Conservation (phyloP, 306 rosid species). For the Cucurbita argyrosperma region DNA sequence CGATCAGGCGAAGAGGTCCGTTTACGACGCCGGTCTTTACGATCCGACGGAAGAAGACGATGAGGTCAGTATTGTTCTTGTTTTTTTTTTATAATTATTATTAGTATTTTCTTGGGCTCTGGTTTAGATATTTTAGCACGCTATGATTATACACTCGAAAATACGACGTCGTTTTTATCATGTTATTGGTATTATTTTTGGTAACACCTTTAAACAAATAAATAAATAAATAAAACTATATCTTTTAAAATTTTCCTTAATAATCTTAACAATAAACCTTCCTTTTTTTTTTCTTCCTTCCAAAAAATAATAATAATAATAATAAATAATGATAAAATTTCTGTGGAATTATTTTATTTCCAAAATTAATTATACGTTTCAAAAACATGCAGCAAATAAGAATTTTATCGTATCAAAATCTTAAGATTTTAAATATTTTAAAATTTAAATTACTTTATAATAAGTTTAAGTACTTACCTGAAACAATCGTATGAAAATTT, state of each 20-base stretch:
- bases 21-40: constrained; percentile 84
- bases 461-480: too few relatives aligned
- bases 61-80: constrained; percentile 31
- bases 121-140: not conserved
- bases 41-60: constrained; percentile 72
- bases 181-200: not conserved
- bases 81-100: not conserved
- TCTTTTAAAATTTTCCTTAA: too few relatives aligned
- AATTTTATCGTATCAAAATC: too few relatives aligned
- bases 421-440: too few relatives aligned
- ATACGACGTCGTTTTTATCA: too few relatives aligned
- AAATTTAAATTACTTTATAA: too few relatives aligned
- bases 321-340: too few relatives aligned
- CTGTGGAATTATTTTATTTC: not conserved
- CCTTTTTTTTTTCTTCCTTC: not conserved
- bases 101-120: not conserved
- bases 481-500: too few relatives aligned
- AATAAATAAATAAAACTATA: too few relatives aligned
- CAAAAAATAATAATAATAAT: not conserved
- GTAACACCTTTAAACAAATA: too few relatives aligned
- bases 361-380: too few relatives aligned
- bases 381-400: not conserved
- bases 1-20: constrained; percentile 69
- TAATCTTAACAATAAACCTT: too few relatives aligned
- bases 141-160: not conserved